Evolutionary conservation across 2,329 filamentous ascomycete genomes (phyloP), one percentile per base, ranked within the genome.

Genomic region (Xylariales sp.): DNA sequence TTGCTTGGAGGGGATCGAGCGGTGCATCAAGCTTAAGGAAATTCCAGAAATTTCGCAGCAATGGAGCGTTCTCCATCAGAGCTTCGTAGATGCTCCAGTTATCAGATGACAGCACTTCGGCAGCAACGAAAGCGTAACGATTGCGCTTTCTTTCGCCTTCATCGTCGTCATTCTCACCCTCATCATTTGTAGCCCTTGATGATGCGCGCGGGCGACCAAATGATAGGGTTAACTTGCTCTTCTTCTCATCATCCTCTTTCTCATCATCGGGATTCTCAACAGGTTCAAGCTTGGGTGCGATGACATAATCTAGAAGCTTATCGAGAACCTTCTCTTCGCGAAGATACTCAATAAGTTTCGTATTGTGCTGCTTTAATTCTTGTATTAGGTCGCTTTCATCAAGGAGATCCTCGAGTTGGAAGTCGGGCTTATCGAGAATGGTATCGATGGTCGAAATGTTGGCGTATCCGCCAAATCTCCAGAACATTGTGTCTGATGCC

Each of bases 381-480:
- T 96, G 89, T 52, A 97, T 93, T 54, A 97, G 70, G 61, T 98
- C 93, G 57, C 86, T 85, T 73, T 98, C 93, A 62, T 97, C 90
- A 46, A 98, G 81, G 43, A 98, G 75, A 61, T 97, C 91, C 66
- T 98, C 93, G 49, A 97, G 83, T 37, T 87, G 89, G 60, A 96
- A 90, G 66, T 95, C 87, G 53, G 94, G 82, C 66, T 95, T 95
- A 62, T 98, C 93, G 62, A 98, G 88, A 57, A 98, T 87, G 52
- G 84, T 89, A 67, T 97, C 93, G 66, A 98, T 88, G 59, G 90
- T 85, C 56, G 91, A 96, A 67, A 95, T 85, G 76, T 88, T 95
- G 74, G 90, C 88, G 76, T 97, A 97, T 60, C 89, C 89, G 76
- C 93, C 91, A 76, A 97, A 98, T 69, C 91, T 85, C 93, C 93